phyloP scores from a whole-genome alignment of 163 green algal species.

The Prototheca wickerhamii region DNA sequence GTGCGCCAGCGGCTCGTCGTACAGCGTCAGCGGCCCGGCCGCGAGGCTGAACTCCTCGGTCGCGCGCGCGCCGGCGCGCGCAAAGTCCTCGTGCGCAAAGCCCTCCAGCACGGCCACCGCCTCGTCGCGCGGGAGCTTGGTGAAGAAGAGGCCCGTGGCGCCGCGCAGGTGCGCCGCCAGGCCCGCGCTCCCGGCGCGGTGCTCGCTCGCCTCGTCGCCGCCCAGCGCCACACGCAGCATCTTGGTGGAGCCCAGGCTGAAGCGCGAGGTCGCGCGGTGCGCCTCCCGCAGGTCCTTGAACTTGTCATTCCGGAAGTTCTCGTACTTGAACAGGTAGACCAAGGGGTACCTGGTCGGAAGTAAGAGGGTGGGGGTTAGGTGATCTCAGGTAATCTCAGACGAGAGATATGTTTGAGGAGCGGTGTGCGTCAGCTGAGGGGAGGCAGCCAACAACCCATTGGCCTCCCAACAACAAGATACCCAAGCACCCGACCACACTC shows the following conservation, averaged over 20 bases:
- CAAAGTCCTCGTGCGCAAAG: conserved; percentile 72
- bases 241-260: conserved; percentile 88
- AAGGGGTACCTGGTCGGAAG: conserved; percentile 49
- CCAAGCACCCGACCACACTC: background rate
- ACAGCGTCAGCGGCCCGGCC: conserved; percentile 51
- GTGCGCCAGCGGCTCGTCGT: conserved; percentile 69
- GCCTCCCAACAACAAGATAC: background rate
- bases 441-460: background rate
- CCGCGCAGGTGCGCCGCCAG: conserved; percentile 44
- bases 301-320: conserved; percentile 90
- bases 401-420: conserved; percentile 3
- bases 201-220: conserved; percentile 60
- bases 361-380: background rate
- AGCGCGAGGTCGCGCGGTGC: conserved; percentile 65
- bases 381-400: background rate
- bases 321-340: conserved; percentile 79
- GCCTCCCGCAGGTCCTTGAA: conserved; percentile 88
- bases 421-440: background rate
- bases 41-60: conserved; percentile 51
- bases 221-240: conserved; percentile 86
- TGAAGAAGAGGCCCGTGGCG: conserved; percentile 78
- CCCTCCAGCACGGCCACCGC: conserved; percentile 48
- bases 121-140: conserved; percentile 56
- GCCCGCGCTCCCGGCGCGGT: conserved; percentile 46
- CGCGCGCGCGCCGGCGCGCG: conserved; percentile 59